A percentile compares a stretch with the other conserved stretches of the same genome.
phyloP scores from a whole-genome alignment of 2,329 filamentous ascomycete species.

The Claviceps purpurea region DNA sequence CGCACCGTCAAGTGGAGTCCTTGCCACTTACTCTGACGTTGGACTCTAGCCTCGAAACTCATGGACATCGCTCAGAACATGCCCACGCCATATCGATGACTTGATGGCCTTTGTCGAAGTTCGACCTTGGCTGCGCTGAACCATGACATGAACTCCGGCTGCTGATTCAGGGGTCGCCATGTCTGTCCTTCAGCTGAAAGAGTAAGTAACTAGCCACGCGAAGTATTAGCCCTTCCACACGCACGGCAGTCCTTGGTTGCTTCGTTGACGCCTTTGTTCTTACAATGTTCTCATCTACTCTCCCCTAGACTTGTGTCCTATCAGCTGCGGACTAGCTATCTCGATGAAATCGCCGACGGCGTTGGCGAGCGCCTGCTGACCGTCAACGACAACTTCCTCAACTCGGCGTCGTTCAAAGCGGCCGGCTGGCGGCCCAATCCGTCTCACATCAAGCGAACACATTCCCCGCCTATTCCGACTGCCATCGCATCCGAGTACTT shows the following conservation, averaged over 20 bases:
- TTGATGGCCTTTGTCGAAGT: not conserved
- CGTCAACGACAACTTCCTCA: constrained; percentile 65
- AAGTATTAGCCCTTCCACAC: not conserved
- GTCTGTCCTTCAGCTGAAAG: constrained; percentile 26
- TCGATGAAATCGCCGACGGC: constrained; percentile 68
- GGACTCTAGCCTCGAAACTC: too few species aligned
- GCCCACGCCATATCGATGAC: too few species aligned
- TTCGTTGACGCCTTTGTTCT: not conserved
- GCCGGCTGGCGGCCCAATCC: constrained; percentile 68
- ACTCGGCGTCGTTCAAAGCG: constrained; percentile 68
- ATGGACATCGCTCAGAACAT: too few species aligned
- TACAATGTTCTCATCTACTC: constrained; percentile 18
- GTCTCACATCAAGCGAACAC: constrained; percentile 65
- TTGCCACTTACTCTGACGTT: too few species aligned
- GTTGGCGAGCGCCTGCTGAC: constrained; percentile 75
- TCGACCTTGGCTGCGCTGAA: not conserved
- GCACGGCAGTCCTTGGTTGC: not conserved
- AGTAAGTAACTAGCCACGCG: constrained; percentile 14
- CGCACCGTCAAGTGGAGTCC: too few species aligned
- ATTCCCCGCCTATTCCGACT: constrained; percentile 76
- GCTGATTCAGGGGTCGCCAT: constrained; percentile 11
- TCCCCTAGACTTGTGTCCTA: constrained; percentile 59
- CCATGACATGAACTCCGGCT: not conserved
- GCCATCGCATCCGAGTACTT: constrained; percentile 76
- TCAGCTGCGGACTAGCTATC: constrained; percentile 67